These are phyloP conservation scores for Lanmaoa rubissima DNA, from an alignment of 768 basidiomycete species.

Conservation along the genomic window DNA sequence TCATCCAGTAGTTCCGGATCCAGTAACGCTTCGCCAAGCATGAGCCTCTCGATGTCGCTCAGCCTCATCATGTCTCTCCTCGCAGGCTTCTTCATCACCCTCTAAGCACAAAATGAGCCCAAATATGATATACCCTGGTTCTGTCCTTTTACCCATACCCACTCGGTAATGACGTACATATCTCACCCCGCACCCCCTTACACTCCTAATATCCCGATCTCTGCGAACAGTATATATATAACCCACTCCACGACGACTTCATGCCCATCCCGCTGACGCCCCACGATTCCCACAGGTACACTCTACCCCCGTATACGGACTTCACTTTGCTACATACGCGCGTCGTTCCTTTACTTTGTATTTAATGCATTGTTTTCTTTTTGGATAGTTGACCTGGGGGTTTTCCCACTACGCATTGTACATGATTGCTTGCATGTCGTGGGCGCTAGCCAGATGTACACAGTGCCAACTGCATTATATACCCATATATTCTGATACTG, in stretches of 20 bases:
- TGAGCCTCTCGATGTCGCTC: conserved; percentile 13
- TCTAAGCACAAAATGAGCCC: conserved; percentile 2
- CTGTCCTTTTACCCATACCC: not conserved
- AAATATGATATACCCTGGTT: not conserved
- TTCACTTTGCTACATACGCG: not conserved
- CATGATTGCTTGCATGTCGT: not conserved
- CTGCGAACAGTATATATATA: not conserved
- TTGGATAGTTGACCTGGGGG: not conserved
- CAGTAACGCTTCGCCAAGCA: conserved; percentile 1
- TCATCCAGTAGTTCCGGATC: not conserved
- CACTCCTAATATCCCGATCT: not conserved
- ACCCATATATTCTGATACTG: too few relatives aligned
- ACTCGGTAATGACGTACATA: not conserved
- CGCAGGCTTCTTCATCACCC: conserved; percentile 3
- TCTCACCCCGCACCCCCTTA: not conserved
- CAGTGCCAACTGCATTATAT: not conserved
- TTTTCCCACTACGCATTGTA: not conserved
- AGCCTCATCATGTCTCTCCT: conserved; percentile 10
- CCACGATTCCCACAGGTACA: not conserved
- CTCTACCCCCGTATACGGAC: too few relatives aligned
- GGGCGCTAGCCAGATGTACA: not conserved
- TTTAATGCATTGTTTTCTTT: not conserved
- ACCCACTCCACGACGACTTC: not conserved
- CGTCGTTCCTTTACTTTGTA: not conserved
- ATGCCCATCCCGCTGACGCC: not conserved